Evolutionary conservation across 2,329 filamentous ascomycete species (phyloP), one percentile per base, ranked within the genome.

Genomic region (Diaporthe sp.): DNA sequence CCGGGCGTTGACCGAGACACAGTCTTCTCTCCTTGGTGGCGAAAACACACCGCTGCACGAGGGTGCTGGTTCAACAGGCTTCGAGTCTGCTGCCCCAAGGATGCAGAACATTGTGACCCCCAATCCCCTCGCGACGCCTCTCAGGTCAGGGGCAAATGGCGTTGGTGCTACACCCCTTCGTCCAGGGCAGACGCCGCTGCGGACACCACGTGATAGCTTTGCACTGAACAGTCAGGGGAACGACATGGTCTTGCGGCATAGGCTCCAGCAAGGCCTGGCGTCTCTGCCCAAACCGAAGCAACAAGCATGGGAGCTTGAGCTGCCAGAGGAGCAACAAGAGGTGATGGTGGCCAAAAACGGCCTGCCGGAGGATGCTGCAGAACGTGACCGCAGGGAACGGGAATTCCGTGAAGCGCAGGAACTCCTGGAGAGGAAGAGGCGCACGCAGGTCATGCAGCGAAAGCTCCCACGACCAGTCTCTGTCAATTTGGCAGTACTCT

Each of bases 21-120:
- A 98, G 80, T 98, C 97, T 28, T 98, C 95, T 13, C 87, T 99
- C 12, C 88, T 99, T 0, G 97, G 97, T 77, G 97, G 96, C 19
- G 97, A 99, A 78, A 98, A 98, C 80, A 96, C 95, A 0, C 94
- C 95, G 58, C 88, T 99, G 15, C 91, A 95, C 75, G 94, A 98
- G 81, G 95, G 95, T 8, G 86, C 89, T 59, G 92, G 91, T 4
- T 97, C 96, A 15, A 98, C 96, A 9, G 96, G 96, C 0, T 97
- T 98, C 80, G 94, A 97, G 79, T 94, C 95, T 53, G 94, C 94
- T 57, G 91, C 95, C 1, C 95, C 96, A 51, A 91, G 94, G 74
- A 93, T 92, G 80, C 94, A 98, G 77, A 89, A 92, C 46, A 91
- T 96, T 74, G 90, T 95, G n/a, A 99, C 97, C 0, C 97, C 97